Conservation (phyloP, 768 basidiomycete species). For the Xerocomus spinulosus region DNA sequence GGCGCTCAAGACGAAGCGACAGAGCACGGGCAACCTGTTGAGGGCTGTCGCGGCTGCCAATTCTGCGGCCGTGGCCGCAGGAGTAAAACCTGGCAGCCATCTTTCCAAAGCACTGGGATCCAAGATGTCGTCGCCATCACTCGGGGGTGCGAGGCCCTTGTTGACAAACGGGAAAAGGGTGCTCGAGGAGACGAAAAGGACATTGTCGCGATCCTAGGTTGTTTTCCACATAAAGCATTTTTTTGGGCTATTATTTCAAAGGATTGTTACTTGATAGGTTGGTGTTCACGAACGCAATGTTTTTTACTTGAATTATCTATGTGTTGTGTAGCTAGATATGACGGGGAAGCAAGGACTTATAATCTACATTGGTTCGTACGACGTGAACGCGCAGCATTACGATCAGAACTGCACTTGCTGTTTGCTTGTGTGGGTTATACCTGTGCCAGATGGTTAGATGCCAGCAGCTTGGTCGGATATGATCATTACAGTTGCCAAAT, state of each 20-base stretch:
- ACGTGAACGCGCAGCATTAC: too few relatives aligned
- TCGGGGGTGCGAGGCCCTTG: conserved; percentile 34
- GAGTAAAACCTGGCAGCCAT: conserved; percentile 17
- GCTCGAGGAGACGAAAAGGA: conserved; percentile 41
- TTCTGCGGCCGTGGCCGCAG: conserved; percentile 30
- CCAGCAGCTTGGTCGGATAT: too few relatives aligned
- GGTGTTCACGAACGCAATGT: background rate
- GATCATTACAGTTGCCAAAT: too few relatives aligned
- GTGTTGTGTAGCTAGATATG: conserved; percentile 1
- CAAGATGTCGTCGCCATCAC: conserved; percentile 12
- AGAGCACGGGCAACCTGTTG: conserved; percentile 50
- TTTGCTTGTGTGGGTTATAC: too few relatives aligned
- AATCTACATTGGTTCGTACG: too few relatives aligned
- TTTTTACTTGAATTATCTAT: background rate
- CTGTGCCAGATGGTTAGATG: too few relatives aligned
- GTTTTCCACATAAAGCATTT: background rate
- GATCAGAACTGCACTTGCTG: too few relatives aligned
- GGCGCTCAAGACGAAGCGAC: conserved; percentile 33
- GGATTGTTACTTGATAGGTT: background rate
- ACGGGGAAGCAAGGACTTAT: too few relatives aligned
- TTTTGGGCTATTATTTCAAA: background rate
- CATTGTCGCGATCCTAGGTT: conserved; percentile 10
- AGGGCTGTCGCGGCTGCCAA: conserved; percentile 59
- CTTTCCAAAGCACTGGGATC: conserved; percentile 7
- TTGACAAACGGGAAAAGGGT: conserved; percentile 45